Evolutionary conservation across 306 rosid species (phyloP), one percentile per base, ranked within the genome.

Genomic region (Geum urbanum): DNA sequence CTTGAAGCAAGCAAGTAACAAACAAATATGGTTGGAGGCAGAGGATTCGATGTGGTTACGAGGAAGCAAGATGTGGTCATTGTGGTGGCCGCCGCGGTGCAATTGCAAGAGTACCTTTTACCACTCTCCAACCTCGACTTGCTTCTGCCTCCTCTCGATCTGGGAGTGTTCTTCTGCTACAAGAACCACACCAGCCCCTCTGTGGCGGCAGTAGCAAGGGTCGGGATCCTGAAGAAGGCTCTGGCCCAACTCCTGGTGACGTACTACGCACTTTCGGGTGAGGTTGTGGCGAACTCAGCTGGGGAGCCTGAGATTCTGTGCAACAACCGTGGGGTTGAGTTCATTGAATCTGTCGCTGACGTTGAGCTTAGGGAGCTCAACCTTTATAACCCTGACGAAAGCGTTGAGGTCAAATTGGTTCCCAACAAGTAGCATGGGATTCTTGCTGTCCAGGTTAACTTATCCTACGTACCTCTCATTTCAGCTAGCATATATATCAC

Each of bases 71-170:
- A 86, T 46, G 79, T 86, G n/a, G n/a, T n/a, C n/a, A n/a, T n/a
- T n/a, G n/a, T n/a, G 55, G 89, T 91, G 59, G 83, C 89, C 9
- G 78, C 92, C 12, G 55, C 75, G 13, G 22, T 86, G 9, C 97
- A 96, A 16, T 5, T 83, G 75, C 88, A 86, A 66, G 79, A 86
- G 16, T 86, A 88, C 63, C 82, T 88, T 89, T 86, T 91, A 0
- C 89, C 92, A 47, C 83, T 91, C 27, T 91, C 96, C 15, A 86
- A 91, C 77, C 92, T 88, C 20, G 97, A 91, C 79, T 77, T 91
- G 6, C 88, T 91, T 18, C 77, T 91, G 16, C 97, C 96, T 1
- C 75, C 79, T 0, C 0, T 91, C 0, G 86, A 91, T 51, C 91
- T 86, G 5, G 86, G 90, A 0, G 83, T 88, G 4, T 91, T 91